Evolutionary conservation across 2,329 filamentous ascomycete genomes (phyloP).

Genomic region (Dothiorella sarmentorum): DNA sequence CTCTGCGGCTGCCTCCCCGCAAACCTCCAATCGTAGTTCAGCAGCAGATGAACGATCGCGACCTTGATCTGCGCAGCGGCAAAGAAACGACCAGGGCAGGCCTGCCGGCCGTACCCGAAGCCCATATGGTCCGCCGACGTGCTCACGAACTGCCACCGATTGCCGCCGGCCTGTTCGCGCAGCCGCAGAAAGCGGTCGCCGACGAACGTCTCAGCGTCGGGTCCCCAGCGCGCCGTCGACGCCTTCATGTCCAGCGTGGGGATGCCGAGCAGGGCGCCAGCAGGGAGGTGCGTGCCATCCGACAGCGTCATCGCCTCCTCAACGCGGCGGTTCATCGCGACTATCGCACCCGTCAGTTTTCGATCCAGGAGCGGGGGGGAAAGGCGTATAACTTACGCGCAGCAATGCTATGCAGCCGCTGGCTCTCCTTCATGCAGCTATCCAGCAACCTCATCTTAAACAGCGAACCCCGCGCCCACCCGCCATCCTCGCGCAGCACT

Average conservation of each 20-base stretch:
- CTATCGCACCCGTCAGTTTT: too few species aligned
- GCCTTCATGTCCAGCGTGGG: neutral
- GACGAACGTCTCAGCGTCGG: constrained; percentile 10
- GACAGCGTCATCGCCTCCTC: neutral
- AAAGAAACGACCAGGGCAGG: constrained; percentile 20
- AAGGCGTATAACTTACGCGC: neutral
- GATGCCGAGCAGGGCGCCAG: neutral
- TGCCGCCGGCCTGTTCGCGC: neutral
- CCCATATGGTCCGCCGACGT: neutral
- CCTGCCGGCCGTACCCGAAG: neutral
- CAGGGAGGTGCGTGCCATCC: neutral
- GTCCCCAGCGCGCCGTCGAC: constrained; percentile 12
- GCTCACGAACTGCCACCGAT: neutral
- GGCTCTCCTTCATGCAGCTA: constrained; percentile 33
- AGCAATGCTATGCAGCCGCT: constrained; percentile 20
- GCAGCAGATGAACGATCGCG: constrained; percentile 17
- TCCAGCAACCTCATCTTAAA: constrained; percentile 31
- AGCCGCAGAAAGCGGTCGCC: neutral
- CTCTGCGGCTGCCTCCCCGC: neutral
- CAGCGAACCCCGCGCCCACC: constrained; percentile 27
- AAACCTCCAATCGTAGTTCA: constrained; percentile 19
- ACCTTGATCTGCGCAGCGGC: constrained; percentile 20
- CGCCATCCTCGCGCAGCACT: constrained; percentile 24
- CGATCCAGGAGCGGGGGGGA: too few species aligned
- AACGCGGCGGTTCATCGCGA: neutral